Conservation (phyloP, 2,329 filamentous ascomycete genomes). For the Tolypocladium sp. region DNA sequence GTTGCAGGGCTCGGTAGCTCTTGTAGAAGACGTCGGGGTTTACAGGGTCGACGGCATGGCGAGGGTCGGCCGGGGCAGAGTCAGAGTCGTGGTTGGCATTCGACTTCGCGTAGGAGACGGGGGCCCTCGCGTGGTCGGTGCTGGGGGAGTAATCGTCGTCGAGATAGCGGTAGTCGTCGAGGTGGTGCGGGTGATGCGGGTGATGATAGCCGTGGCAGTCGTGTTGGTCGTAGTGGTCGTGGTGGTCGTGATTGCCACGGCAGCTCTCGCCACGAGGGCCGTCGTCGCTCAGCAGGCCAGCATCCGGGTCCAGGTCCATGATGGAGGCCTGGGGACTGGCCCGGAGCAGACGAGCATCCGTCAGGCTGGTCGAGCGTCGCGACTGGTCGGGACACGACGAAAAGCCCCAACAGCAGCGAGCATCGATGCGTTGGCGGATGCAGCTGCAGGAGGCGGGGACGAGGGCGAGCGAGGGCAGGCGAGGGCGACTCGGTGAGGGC, state of each 20-base stretch:
- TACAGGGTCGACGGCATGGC: slow-evolving; percentile 31
- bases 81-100: slow-evolving; percentile 1
- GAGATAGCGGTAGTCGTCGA: slow-evolving; percentile 13
- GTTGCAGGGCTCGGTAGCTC: slow-evolving; percentile 32
- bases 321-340: slow-evolving; percentile 16
- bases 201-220: slow-evolving; percentile 16
- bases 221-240: slow-evolving; percentile 15
- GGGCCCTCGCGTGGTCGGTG: slow-evolving; percentile 1
- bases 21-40: slow-evolving; percentile 49
- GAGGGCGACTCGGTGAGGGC: neutral
- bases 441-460: neutral
- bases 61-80: slow-evolving; percentile 12
- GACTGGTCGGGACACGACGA: slow-evolving; percentile 29
- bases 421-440: slow-evolving; percentile 35
- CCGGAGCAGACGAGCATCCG: slow-evolving; percentile 32
- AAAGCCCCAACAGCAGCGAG: slow-evolving; percentile 33
- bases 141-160: neutral
- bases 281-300: slow-evolving; percentile 13
- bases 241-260: slow-evolving; percentile 16
- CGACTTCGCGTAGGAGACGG: slow-evolving; percentile 2
- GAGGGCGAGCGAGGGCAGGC: neutral
- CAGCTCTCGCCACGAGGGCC: slow-evolving; percentile 5
- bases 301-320: slow-evolving; percentile 21
- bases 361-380: slow-evolving; percentile 31
- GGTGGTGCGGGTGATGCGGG: slow-evolving; percentile 14